phyloP scores from a whole-genome alignment of 2,329 filamentous ascomycete species.

The Daldinia sp. region DNA sequence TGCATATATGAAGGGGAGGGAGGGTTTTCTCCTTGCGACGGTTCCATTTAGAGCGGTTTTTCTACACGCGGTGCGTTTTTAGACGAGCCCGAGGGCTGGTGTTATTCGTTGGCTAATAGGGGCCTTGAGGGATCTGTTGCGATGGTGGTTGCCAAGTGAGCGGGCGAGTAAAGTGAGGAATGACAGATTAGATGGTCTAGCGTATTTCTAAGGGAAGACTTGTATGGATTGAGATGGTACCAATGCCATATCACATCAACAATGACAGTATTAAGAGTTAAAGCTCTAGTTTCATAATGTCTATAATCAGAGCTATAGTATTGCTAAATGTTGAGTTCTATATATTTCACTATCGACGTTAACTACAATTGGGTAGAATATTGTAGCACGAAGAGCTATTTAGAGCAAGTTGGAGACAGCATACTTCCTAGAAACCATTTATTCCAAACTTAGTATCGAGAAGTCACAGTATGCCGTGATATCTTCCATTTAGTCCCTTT shows the following conservation, averaged over 20 bases:
- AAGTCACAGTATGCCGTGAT: too few species aligned
- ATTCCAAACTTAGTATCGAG: background rate
- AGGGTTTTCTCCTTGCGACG: background rate
- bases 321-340: background rate
- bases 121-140: constrained; percentile 19
- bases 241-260: background rate
- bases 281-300: background rate
- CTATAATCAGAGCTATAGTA: background rate
- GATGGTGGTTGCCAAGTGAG: background rate
- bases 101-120: constrained; percentile 9
- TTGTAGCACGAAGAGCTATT: background rate
- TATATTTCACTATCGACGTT: background rate
- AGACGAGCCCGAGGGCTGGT: background rate
- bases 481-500: background rate
- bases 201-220: background rate
- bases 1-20: background rate
- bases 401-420: background rate
- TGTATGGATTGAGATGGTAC: background rate
- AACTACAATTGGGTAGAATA: background rate
- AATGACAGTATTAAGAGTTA: background rate
- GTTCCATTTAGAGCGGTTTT: constrained; percentile 4
- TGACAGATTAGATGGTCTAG: background rate
- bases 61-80: constrained; percentile 2
- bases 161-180: background rate
- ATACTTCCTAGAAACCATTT: background rate